Percentiles rank a stretch among this genome's conserved stretches.
These are phyloP conservation scores for Candida nanaspora DNA, from an alignment of 805 yeast genomes.

Conservation along the genomic window DNA sequence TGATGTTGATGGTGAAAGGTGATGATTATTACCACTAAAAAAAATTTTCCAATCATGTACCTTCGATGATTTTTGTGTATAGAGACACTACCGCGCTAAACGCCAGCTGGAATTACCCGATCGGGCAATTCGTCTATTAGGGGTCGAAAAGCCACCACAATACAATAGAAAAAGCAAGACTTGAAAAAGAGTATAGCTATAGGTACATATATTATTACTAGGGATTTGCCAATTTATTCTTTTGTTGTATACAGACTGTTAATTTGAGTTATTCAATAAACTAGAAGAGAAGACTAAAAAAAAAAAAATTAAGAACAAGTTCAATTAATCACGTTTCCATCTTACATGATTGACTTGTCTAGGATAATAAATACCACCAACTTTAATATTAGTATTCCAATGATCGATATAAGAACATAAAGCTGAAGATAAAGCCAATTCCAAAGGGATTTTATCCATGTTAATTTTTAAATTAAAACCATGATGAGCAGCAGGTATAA, in stretches of 20 bases:
- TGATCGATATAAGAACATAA: constrained; percentile 57
- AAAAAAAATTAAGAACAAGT: neutral
- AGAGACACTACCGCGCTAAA: neutral
- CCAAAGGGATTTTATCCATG: constrained; percentile 47
- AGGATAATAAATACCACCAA: constrained; percentile 60
- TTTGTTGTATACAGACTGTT: no score
- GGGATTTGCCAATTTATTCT: no score
- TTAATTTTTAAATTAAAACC: constrained; percentile 53
- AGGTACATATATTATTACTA: neutral
- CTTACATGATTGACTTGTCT: constrained; percentile 42
- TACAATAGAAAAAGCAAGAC: no score
- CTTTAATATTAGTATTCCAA: constrained; percentile 54
- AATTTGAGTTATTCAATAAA: no score
- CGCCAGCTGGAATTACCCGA: neutral
- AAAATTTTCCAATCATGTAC: neutral
- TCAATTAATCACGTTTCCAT: constrained; percentile 45
- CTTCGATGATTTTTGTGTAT: neutral
- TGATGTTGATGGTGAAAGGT: no score
- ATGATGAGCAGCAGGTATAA: constrained; percentile 41
- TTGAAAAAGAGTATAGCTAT: no score
- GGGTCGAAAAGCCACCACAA: no score
- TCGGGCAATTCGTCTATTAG: neutral
- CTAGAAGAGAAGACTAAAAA: neutral
- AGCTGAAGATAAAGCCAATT: constrained; percentile 53
- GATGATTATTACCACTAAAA: no score